Evolutionary conservation across 164 flowering plant genomes (phyloP), one percentile per base, ranked within the genome.

Genomic region (Brasenia schreberi): DNA sequence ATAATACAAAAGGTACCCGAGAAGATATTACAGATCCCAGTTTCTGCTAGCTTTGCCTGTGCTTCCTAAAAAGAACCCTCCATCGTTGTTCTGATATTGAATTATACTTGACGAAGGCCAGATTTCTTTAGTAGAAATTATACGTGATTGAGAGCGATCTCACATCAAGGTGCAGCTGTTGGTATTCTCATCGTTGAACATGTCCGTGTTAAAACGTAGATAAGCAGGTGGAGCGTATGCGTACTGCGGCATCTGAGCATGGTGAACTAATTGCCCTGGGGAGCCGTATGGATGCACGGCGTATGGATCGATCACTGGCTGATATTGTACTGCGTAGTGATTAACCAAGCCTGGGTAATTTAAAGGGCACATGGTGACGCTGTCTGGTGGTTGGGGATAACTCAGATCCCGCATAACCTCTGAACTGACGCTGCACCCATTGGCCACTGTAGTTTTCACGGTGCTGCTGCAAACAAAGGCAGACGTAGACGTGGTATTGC

Each of bases 181-280:
- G 63, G 63, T 23, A 18, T 61, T 61, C 63, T 61, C 63, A n/a
- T 61, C 63, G 10, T 23, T 61, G 33, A 61, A 61, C 56, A 49
- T 49, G 56, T 49, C 56, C 4, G 56, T 49, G 16, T 49, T 49
- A 49, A 49, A 49, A 0, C 16, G 56, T 9, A 49, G 56, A 49
- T 18, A 2, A 3, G 63, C 23, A 33, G 39, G 39, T 33, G 39
- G 39, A 2, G 39, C 39, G 39, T 33, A 33, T 33, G 39, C 39
- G 39, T 61, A 18, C n/a, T 7, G 10, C 19, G 56, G 56, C 56
- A 49, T 49, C 56, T 49, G 39, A 33, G 39, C 56, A 14, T 14
- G 16, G 56, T 14, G 9, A 49, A 49, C 10, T 14, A 14, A 9
- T 49, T 49, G 56, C 10, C 56, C 56, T 49, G 56, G 56, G 39